Base-by-base conservation (phyloP, 2,329 filamentous ascomycete species). In the Cryphonectria radicalis region DNA sequence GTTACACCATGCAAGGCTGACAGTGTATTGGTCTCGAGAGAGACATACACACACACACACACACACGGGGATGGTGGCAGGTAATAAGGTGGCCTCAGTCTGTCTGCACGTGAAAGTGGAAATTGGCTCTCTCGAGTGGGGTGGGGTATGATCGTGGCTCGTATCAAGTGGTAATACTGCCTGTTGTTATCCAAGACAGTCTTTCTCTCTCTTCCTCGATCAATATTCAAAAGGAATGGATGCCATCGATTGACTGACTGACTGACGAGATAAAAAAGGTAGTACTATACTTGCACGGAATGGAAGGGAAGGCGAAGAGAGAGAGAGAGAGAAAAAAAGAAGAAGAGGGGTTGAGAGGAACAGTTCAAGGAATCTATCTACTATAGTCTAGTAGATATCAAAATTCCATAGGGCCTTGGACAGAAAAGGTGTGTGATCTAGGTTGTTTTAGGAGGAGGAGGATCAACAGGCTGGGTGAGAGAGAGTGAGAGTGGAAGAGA, bases 41-140 rank as follows among this genome's bases (percentile, higher is more conserved):
- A 40, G 28, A 32, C 28, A 32, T 3, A 32, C 28, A 3, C 28
- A 32, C 28, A 32, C 28, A 32, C 28, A n/a, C n/a, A n/a, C n/a
- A n/a, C n/a, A n/a, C n/a, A n/a, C n/a, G n/a, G n/a, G 28, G 28
- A 3, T 62, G 32, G 32, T 25, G 32, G 60, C 43, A 53, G 40
- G 67, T 32, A 66, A 43, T 22, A 22, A 66, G 68, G 68, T 70
- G 68, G 68, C 68, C 68, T 70, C 62, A 66, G 50, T 68, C 57
- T 25, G 50, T 68, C 57, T 25, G 59, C 68, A 70, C 68, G 63
- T 67, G 68, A 70, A 70, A 67, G 57, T 67, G 57, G 69, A 43
- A 63, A 67, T 66, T 37, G 32, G 22, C 32, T 28, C 11, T 53
- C 19, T n/a, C n/a, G n/a, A n/a, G n/a, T n/a, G n/a, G 17, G 37